Conservation (phyloP, 2,329 filamentous ascomycete species). For the Teratosphaeria gauchensis region DNA sequence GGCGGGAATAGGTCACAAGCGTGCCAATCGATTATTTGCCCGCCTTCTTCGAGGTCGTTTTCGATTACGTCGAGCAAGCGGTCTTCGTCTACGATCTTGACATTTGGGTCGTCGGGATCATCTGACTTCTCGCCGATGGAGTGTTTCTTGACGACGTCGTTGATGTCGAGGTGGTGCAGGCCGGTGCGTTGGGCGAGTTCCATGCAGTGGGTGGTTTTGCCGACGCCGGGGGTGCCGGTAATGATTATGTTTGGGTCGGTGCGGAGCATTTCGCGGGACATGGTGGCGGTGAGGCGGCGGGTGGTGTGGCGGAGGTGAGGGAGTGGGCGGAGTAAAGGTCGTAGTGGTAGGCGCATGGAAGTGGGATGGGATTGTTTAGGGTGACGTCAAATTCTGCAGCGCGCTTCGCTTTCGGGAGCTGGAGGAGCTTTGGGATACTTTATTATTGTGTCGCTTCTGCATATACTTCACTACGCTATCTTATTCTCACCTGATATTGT, state of each 20-base stretch:
- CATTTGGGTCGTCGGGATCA: conserved; percentile 59
- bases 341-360: background rate
- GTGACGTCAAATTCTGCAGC: background rate
- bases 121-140: conserved; percentile 82
- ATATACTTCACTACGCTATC: background rate
- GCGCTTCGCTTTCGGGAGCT: background rate
- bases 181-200: conserved; percentile 65
- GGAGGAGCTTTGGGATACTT: background rate
- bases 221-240: conserved; percentile 89
- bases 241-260: conserved; percentile 76
- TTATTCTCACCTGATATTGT: background rate
- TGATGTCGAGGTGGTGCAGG: conserved; percentile 76
- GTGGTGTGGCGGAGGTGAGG: background rate
- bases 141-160: conserved; percentile 82
- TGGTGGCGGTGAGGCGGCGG: conserved; percentile 5
- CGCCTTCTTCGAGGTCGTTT: conserved; percentile 65
- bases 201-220: conserved; percentile 90
- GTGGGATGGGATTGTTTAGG: background rate
- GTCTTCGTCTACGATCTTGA: conserved; percentile 93
- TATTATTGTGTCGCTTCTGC: no score
- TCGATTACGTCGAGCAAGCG: conserved; percentile 84
- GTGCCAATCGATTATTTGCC: conserved; percentile 94
- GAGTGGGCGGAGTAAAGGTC: background rate
- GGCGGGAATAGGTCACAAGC: conserved; percentile 91
- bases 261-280: conserved; percentile 26